These are phyloP conservation scores for Metarhizium brunneum DNA, from an alignment of 2,329 filamentous ascomycete species.

Conservation along the genomic window DNA sequence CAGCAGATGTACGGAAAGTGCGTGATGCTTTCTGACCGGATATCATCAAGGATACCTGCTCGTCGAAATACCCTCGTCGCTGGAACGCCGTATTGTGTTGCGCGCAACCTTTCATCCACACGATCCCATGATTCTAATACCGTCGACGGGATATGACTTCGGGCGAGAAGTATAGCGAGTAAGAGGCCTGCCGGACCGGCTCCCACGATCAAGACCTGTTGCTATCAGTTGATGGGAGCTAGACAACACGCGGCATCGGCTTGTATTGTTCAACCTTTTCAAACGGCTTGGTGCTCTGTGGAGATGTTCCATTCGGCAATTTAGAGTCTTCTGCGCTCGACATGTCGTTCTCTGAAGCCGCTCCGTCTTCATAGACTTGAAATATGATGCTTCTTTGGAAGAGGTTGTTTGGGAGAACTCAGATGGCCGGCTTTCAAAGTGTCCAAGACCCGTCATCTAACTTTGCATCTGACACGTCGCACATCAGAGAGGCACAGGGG, in stretches of 20 bases:
- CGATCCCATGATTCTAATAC: slow-evolving; percentile 17
- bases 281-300: background rate
- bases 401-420: background rate
- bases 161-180: slow-evolving; percentile 13
- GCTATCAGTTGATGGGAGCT: background rate
- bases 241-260: background rate
- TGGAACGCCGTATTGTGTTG: slow-evolving; percentile 19
- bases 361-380: background rate
- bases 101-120: slow-evolving; percentile 20
- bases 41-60: slow-evolving; percentile 18
- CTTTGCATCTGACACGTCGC: too few relatives aligned
- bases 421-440: background rate
- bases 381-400: too few relatives aligned
- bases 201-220: slow-evolving; percentile 11
- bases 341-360: background rate
- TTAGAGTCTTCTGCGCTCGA: background rate
- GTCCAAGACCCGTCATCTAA: background rate
- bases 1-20: slow-evolving; percentile 12
- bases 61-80: slow-evolving; percentile 7
- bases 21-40: slow-evolving; percentile 10
- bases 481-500: too few relatives aligned
- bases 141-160: slow-evolving; percentile 14
- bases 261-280: background rate
- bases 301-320: background rate
- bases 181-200: slow-evolving; percentile 14